Evolutionary conservation across 495 filamentous ascomycete species (phyloP).

Genomic region (Aspergillus asperescens): DNA sequence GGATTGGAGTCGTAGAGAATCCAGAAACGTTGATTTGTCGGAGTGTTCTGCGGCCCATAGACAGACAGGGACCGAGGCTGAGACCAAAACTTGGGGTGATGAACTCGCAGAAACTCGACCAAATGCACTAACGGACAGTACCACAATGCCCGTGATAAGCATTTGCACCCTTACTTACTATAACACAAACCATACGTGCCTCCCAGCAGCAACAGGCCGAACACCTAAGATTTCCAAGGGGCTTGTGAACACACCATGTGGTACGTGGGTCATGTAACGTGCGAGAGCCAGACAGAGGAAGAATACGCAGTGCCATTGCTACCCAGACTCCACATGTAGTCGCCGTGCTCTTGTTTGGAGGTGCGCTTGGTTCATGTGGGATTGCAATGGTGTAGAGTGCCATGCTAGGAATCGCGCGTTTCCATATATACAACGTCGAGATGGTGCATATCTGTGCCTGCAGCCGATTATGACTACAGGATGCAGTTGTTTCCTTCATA

Average conservation of each 20-base stretch:
- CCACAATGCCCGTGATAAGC: conserved; percentile 9
- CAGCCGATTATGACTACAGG: not conserved
- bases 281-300: not conserved
- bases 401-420: not conserved
- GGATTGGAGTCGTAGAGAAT: not conserved
- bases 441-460: not conserved
- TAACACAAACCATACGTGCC: conserved; percentile 5
- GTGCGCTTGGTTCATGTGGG: not conserved
- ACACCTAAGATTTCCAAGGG: conserved; percentile 1
- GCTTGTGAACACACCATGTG: conserved; percentile 8
- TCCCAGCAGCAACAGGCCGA: not conserved
- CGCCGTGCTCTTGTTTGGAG: not conserved
- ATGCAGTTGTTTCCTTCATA: conserved; percentile 10
- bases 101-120: not conserved
- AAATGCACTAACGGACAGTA: not conserved
- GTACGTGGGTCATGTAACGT: conserved; percentile 16
- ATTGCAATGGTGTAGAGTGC: not conserved
- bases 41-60: not conserved
- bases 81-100: not conserved
- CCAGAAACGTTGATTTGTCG: not conserved
- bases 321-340: conserved; percentile 4
- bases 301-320: conserved; percentile 7
- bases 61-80: not conserved
- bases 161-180: conserved; percentile 5
- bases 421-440: conserved; percentile 3